Conservation (phyloP, 2,329 filamentous ascomycete genomes). For the Aspergillus jensenii region DNA sequence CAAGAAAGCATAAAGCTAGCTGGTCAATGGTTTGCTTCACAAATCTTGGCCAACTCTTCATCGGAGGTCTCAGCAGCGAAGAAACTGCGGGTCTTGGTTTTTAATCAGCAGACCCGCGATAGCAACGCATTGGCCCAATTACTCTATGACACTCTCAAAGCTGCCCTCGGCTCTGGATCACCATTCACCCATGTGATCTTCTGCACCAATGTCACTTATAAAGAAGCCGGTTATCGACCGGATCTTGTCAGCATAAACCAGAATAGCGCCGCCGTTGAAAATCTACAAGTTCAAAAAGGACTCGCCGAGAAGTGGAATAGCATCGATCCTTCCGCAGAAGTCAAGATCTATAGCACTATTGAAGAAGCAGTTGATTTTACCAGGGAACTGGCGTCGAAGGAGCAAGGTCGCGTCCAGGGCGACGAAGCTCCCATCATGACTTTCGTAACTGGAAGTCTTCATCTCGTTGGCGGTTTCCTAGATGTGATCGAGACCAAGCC, state of each 20-base stretch:
- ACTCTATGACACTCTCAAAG: constrained; percentile 59
- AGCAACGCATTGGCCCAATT: constrained; percentile 63
- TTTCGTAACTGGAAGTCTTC: constrained; percentile 78
- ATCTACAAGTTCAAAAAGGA: constrained; percentile 65
- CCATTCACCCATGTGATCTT: constrained; percentile 76
- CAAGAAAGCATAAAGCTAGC: constrained; percentile 76
- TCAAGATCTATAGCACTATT: constrained; percentile 64
- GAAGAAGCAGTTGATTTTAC: constrained; percentile 66
- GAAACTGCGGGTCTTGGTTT: constrained; percentile 66
- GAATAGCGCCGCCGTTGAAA: constrained; percentile 57
- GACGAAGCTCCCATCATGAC: constrained; percentile 55
- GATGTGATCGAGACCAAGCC: constrained; percentile 64
- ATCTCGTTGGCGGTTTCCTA: constrained; percentile 77
- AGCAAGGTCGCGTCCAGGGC: constrained; percentile 27
- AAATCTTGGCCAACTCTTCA: constrained; percentile 41
- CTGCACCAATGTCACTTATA: constrained; percentile 73
- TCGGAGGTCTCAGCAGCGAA: constrained; percentile 27
- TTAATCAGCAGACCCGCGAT: constrained; percentile 90
- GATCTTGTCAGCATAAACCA: constrained; percentile 65
- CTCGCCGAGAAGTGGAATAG: constrained; percentile 62
- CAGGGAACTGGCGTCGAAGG: constrained; percentile 44
- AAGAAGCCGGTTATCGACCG: constrained; percentile 59
- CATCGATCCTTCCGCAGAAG: constrained; percentile 52
- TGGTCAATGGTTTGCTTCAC: constrained; percentile 70
- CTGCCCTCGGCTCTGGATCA: constrained; percentile 37